Evolutionary conservation across 2,329 filamentous ascomycete species (phyloP), one percentile per base, ranked within the genome.

Genomic region (Zelopaecilomyces penicillatus): DNA sequence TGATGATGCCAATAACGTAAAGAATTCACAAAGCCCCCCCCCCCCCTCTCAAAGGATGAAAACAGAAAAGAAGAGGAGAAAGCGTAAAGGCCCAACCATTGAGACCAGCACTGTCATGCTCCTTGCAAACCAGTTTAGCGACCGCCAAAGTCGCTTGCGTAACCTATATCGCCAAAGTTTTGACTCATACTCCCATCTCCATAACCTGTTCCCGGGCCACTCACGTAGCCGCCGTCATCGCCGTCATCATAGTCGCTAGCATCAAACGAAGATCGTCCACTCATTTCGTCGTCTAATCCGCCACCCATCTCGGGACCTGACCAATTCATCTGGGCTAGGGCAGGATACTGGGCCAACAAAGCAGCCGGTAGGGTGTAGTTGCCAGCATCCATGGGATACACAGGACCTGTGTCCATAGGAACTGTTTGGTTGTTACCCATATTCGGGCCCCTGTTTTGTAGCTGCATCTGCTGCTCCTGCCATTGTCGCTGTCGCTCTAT

Each of bases 261-360:
- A 58, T 94, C 88, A 55, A 91, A 93, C 52, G 84, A 89, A 52
- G 85, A 88, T 42, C 84, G 75, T 0, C 85, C 85, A 55, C 83
- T 87, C n/a, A 85, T 66, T 49, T 87, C 86, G 41, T 87, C 85
- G 35, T 89, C 83, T 47, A 82, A 74, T 12, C 80, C 80, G n/a
- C 83, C 76, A 36, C 82, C 77, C 60, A 94, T 76, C 43, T 83
- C 77, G 19, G 64, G 59, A 8, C 66, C 61, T 12, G 77, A 76
- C 90, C 91, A 97, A 58, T 91, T 90, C 61, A 97, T 77, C 43
- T 83, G 85, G 27, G 90, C 89, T n/a, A 98, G 70, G 4, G 88
- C 90, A 9, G 93, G 93, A 63, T 96, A 97, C 59, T 97, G 93
- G 12, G 86, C 85, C 34, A 97, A 70, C 41, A 98, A 70, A 2